A percentile compares a stretch with the other conserved stretches of the same genome.
phyloP scores from a whole-genome alignment of 306 rosid genomes.

The Ceratonia siliqua region DNA sequence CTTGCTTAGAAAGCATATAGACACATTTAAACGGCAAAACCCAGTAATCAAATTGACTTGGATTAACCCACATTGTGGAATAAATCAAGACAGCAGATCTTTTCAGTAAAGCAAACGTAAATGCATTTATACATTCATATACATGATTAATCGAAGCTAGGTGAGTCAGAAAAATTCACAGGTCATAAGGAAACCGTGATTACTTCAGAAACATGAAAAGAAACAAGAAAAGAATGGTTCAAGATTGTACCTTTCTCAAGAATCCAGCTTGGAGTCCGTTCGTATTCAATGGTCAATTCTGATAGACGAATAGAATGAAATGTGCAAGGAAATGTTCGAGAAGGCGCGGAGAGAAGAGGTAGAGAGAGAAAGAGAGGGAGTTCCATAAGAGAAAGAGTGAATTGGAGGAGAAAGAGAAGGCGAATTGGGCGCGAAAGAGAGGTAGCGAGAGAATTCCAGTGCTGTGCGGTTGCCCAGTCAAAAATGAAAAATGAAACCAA shows the following conservation, averaged over 20 bases:
- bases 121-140: neutral
- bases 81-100: slow-evolving; percentile 30
- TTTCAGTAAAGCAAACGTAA: neutral
- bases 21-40: neutral
- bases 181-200: slow-evolving; percentile 31
- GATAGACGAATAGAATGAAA: slow-evolving; percentile 32
- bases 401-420: slow-evolving; percentile 31
- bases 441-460: too few relatives aligned
- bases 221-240: slow-evolving; percentile 8
- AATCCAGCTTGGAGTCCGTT: slow-evolving; percentile 20
- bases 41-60: neutral
- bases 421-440: slow-evolving; percentile 72
- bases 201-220: slow-evolving; percentile 2
- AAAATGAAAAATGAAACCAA: slow-evolving; percentile 13
- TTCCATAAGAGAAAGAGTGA: neutral
- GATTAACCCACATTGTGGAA: slow-evolving; percentile 29
- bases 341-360: too few relatives aligned
- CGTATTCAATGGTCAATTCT: slow-evolving; percentile 13
- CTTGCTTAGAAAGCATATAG: slow-evolving; percentile 35
- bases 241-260: slow-evolving; percentile 29
- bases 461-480: slow-evolving; percentile 60
- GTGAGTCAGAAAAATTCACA: slow-evolving; percentile 1
- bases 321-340: slow-evolving; percentile 16
- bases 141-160: slow-evolving; percentile 27
- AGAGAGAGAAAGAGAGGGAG: too few relatives aligned